These are phyloP conservation scores for Colletotrichum salicis DNA, from an alignment of 2,329 filamentous ascomycete species.

Conservation along the genomic window DNA sequence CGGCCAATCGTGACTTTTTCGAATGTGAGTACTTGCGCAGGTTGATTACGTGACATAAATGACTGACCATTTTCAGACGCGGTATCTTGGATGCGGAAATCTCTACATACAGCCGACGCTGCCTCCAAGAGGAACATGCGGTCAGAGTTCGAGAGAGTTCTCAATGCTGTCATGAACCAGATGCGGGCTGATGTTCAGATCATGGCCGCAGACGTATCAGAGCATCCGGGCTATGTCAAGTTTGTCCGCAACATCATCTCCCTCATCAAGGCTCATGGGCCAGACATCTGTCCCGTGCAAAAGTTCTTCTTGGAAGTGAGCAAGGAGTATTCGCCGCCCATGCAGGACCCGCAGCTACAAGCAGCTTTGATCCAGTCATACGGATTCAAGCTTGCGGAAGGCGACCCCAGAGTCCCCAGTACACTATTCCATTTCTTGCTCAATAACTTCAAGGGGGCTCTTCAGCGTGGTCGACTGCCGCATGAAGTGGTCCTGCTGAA, in stretches of 20 bases:
- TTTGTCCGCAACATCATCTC: conserved; percentile 65
- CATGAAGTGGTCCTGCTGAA: conserved; percentile 58
- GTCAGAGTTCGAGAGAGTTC: conserved; percentile 53
- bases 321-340: conserved; percentile 65
- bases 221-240: conserved; percentile 59
- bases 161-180: conserved; percentile 63
- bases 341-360: conserved; percentile 66
- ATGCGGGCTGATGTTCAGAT: conserved; percentile 61
- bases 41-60: not conserved
- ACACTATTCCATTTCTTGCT: conserved; percentile 68
- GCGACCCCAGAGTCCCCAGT: conserved; percentile 57
- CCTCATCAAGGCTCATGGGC: conserved; percentile 64
- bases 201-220: conserved; percentile 45
- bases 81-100: conserved; percentile 61
- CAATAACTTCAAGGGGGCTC: conserved; percentile 66
- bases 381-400: conserved; percentile 64
- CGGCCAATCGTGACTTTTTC: conserved; percentile 60
- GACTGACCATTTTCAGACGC: conserved; percentile 41
- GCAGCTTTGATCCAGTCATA: conserved; percentile 66
- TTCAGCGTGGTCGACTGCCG: conserved; percentile 59
- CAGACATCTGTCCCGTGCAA: conserved; percentile 65
- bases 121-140: conserved; percentile 49
- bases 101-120: conserved; percentile 52
- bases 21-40: conserved; percentile 47
- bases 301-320: conserved; percentile 67